Evolutionary conservation across 441 rosid species (phyloP).

Genomic region (Macaranga tanarius): DNA sequence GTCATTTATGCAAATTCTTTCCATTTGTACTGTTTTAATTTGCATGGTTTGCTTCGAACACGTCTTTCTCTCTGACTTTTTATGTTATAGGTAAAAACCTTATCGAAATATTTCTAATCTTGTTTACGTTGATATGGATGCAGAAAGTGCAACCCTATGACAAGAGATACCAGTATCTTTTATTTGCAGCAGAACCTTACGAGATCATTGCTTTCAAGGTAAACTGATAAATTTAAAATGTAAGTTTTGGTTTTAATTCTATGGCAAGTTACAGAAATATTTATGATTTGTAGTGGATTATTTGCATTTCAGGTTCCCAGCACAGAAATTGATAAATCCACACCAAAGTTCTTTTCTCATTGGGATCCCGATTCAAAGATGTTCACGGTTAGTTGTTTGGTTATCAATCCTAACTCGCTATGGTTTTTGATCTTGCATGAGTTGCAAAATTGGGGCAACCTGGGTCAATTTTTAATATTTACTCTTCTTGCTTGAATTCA

Average conservation of each 20-base stretch:
- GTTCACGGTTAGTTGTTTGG: slow-evolving; percentile 69
- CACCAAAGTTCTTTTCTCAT: slow-evolving; percentile 94
- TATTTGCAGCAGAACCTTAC: slow-evolving; percentile 95
- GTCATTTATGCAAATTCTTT: background rate
- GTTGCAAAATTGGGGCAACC: background rate
- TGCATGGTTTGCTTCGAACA: background rate
- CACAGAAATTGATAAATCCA: slow-evolving; percentile 94
- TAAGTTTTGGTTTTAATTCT: slow-evolving; percentile 5
- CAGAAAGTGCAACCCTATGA: slow-evolving; percentile 85
- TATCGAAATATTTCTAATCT: background rate
- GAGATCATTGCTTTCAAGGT: slow-evolving; percentile 97
- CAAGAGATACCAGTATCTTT: slow-evolving; percentile 82
- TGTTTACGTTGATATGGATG: slow-evolving; percentile 21
- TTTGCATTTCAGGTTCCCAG: slow-evolving; percentile 76
- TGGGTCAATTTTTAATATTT: background rate
- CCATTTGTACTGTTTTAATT: background rate
- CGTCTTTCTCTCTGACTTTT: background rate
- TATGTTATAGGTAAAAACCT: background rate
- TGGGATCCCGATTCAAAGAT: slow-evolving; percentile 99
- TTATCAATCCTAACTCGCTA: background rate
- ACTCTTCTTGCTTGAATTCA: no score
- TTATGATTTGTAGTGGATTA: background rate
- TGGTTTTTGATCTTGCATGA: background rate
- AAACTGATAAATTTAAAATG: slow-evolving; percentile 4
- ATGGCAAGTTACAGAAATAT: slow-evolving; percentile 3